Evolutionary conservation across 1,139 yeast species (phyloP), one percentile per base, ranked within the genome.

Genomic region (Pichia terricola): DNA sequence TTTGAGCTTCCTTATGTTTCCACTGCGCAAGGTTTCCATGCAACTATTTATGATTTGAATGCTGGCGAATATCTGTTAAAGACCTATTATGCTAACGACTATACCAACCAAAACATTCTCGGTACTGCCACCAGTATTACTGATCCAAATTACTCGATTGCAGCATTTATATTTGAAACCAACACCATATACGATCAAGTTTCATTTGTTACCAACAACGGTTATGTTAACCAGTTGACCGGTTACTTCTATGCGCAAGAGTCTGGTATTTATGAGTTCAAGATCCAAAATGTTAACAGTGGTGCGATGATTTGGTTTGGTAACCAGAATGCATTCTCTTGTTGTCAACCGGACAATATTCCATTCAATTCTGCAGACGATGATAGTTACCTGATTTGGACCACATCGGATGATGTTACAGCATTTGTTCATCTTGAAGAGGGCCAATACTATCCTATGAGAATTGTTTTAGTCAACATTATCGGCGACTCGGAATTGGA

Each of bases 121-220:
- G 45, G 46, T 33, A 44, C 48, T 11, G 47, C 45, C 8, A 25
- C 35, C 26, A 34, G 39, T 38, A 39, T 48, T 11, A 41, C 49
- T 4, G 36, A 35, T 31, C 51, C 51, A 31, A 41, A 45, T 28
- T 46, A 46, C 34, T 33, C 40, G 7, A 25, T 40, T 25, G 28
- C 9, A 5, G 38, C 28, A 16, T n/a, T 25, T 28, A 5, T 26
- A 2, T 34, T 34, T n/a, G 7, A 34, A 8, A 34, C 35, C 16
- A 11, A 42, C 6, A 60, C 66, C 5, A 57, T 65, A 0, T 61
- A 61, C 52, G 58, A 61, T 41, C 57, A 60, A 55, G 53, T 58
- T 53, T 60, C 58, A 37, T 53, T 62, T 4, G 52, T 58, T 37
- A 61, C 61, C 40, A 63, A 64, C 9, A 54, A 56, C n/a, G 58